A percentile compares a stretch with the other conserved stretches of the same genome.
These are phyloP conservation scores for Syncephalastrum contaminatum DNA, from an alignment of 371 early-diverging fungal species.

Conservation along the genomic window DNA sequence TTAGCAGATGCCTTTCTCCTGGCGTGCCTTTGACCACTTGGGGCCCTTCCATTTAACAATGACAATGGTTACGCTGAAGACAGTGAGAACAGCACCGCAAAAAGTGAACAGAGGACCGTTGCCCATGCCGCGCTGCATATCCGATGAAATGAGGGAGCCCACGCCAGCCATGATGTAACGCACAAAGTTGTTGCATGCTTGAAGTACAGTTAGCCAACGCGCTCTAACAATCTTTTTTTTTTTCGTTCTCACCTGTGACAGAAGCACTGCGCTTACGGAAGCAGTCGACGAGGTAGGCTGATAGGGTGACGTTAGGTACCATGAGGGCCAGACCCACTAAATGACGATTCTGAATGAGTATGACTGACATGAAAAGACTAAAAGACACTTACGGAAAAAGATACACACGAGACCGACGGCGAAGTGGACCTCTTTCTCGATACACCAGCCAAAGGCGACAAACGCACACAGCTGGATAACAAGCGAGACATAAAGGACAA, in stretches of 20 bases:
- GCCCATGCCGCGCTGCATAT: conserved; percentile 23
- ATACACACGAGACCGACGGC: conserved; percentile 34
- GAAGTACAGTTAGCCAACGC: background rate
- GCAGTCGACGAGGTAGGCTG: conserved; percentile 43
- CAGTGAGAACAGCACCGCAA: conserved; percentile 13
- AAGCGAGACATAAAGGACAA: conserved; percentile 16
- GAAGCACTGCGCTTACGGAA: conserved; percentile 38
- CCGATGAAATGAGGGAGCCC: conserved; percentile 35
- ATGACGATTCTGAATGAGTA: background rate
- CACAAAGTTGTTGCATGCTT: conserved; percentile 43
- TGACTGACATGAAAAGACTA: background rate
- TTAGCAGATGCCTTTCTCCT: too few relatives aligned
- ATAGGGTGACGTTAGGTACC: conserved; percentile 34
- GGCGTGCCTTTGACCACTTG: conserved; percentile 4
- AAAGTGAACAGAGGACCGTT: conserved; percentile 30
- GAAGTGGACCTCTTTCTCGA: conserved; percentile 35
- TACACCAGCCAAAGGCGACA: conserved; percentile 42
- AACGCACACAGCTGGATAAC: conserved; percentile 15
- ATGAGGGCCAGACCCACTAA: conserved; percentile 33
- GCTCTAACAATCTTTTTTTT: background rate
- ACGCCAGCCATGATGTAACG: conserved; percentile 38
- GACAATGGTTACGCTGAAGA: background rate
- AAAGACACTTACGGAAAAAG: conserved; percentile 28
- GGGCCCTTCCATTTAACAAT: background rate
- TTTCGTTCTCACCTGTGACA: conserved; percentile 19